These are phyloP conservation scores for Alternaria brassicae DNA, from an alignment of 2,329 filamentous ascomycete species.

Conservation along the genomic window DNA sequence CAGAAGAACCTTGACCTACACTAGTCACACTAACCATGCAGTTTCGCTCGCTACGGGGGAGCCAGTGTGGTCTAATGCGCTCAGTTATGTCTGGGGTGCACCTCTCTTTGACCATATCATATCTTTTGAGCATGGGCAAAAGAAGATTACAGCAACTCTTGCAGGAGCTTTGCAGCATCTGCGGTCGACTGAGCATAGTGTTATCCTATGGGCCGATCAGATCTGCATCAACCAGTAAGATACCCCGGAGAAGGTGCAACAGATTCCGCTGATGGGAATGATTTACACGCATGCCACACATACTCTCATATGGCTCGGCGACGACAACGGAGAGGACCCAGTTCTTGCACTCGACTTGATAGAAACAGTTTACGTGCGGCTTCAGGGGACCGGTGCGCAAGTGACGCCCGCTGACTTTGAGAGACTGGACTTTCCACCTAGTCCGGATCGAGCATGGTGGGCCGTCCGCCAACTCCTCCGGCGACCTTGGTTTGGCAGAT, in stretches of 20 bases:
- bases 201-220: conserved; percentile 37
- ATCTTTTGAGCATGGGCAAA: conserved; percentile 5
- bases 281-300: conserved; percentile 36
- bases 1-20: conserved; percentile 6
- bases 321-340: conserved; percentile 24
- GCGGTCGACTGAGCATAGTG: conserved; percentile 20
- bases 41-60: conserved; percentile 20
- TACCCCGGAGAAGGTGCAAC: conserved; percentile 29
- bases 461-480: conserved; percentile 24
- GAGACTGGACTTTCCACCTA: conserved; percentile 23
- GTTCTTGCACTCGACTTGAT: conserved; percentile 25
- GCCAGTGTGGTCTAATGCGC: conserved; percentile 32
- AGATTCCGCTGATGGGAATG: conserved; percentile 36
- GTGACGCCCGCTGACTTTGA: conserved; percentile 26
- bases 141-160: conserved; percentile 29
- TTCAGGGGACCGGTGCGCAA: conserved; percentile 24
- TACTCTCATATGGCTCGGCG: conserved; percentile 40
- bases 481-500: conserved; percentile 29
- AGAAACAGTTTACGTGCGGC: conserved; percentile 17
- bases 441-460: conserved; percentile 19
- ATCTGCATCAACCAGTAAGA: conserved; percentile 26
- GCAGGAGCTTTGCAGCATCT: conserved; percentile 26
- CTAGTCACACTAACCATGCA: conserved; percentile 26
- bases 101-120: conserved; percentile 24
- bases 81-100: conserved; percentile 36